phyloP scores from a whole-genome alignment of 805 yeast species.

The Candida succiphila region DNA sequence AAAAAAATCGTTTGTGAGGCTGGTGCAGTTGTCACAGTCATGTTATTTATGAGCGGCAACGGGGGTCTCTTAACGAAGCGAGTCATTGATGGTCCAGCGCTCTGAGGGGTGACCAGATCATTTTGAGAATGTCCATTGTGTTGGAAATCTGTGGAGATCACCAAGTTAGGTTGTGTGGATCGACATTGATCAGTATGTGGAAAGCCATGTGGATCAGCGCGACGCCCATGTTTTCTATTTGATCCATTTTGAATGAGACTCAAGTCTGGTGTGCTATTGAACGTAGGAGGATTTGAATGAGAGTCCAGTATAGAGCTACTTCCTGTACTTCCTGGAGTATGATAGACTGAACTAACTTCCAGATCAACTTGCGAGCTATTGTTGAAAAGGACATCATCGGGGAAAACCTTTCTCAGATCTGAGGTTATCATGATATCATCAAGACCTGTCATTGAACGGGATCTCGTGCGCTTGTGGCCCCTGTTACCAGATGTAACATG shows the following conservation, averaged over 20 bases:
- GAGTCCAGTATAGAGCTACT: neutral
- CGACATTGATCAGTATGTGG: too few species aligned
- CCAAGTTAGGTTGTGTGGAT: too few species aligned
- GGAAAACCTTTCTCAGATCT: neutral
- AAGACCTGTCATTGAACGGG: conserved; percentile 23
- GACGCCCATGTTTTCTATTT: neutral
- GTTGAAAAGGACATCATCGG: neutral
- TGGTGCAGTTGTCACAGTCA: conserved; percentile 9
- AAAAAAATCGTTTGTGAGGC: conserved; percentile 13
- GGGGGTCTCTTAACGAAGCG: neutral
- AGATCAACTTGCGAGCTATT: neutral
- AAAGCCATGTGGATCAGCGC: too few species aligned
- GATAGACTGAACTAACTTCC: neutral
- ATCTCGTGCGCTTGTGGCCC: conserved; percentile 25
- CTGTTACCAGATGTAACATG: too few species aligned
- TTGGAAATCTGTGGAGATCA: neutral
- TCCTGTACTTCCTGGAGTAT: neutral
- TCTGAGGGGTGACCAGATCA: neutral
- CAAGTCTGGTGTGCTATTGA: conserved; percentile 2
- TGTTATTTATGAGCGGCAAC: neutral
- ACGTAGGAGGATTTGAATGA: conserved; percentile 1
- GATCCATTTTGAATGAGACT: conserved; percentile 1
- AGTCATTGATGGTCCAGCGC: conserved; percentile 14
- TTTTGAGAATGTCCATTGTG: neutral
- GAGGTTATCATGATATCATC: conserved; percentile 4